phyloP scores from a whole-genome alignment of 2,329 filamentous ascomycete genomes.

The Trichoderma atroviride region DNA sequence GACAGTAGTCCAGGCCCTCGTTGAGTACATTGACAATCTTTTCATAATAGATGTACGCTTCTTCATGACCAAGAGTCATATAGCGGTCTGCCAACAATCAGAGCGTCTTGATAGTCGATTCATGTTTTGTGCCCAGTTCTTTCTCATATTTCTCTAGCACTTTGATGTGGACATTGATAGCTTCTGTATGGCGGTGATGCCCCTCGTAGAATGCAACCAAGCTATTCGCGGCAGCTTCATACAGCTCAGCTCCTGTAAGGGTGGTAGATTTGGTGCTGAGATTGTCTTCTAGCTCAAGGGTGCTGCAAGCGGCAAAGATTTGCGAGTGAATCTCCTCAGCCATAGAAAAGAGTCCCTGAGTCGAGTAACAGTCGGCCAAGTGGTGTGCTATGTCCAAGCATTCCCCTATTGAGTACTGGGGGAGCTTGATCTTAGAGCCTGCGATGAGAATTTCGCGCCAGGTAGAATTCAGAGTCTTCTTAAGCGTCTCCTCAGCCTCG shows the following conservation, averaged over 20 bases:
- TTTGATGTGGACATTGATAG: constrained; percentile 42
- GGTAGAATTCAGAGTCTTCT: constrained; percentile 42
- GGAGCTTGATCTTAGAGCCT: not conserved
- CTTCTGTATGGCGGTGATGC: constrained; percentile 44
- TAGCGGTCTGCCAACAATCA: not conserved
- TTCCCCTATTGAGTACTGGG: not conserved
- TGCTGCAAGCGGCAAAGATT: not conserved
- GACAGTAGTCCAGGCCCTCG: not conserved
- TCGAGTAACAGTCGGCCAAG: not conserved
- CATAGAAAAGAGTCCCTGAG: not conserved
- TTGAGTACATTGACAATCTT: not conserved
- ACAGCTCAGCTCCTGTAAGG: constrained; percentile 22
- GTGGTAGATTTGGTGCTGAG: not conserved
- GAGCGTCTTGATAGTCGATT: not conserved
- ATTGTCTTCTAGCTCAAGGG: not conserved
- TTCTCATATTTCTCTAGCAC: constrained; percentile 40
- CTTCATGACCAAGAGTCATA: not conserved
- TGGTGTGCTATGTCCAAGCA: not conserved
- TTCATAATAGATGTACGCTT: not conserved
- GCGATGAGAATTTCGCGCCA: constrained; percentile 37
- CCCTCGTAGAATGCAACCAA: constrained; percentile 41
- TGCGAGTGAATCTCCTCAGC: not conserved
- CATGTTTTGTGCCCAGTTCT: constrained; percentile 23
- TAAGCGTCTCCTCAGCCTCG: constrained; percentile 42
- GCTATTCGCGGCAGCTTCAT: constrained; percentile 35